A percentile compares a stretch with the other conserved stretches of the same genome.
These are phyloP conservation scores for Leishmania tropica DNA, from an alignment of 208 protist species.

Conservation along the genomic window DNA sequence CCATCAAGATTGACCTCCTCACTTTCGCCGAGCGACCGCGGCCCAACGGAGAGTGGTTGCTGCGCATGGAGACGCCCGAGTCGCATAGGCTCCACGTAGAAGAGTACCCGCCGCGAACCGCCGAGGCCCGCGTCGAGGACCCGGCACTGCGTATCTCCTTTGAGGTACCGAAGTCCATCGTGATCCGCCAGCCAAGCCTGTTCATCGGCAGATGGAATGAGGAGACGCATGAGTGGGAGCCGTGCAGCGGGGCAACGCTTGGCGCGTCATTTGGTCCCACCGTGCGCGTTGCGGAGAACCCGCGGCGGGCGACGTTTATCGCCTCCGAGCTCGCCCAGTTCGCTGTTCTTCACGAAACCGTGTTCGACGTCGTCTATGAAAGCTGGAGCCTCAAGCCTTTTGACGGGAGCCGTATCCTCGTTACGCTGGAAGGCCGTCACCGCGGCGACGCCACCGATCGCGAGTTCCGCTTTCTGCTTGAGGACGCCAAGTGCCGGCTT, in stretches of 20 bases:
- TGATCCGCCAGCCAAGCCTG: constrained; percentile 79
- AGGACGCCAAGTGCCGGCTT: constrained; percentile 81
- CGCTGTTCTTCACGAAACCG: constrained; percentile 90
- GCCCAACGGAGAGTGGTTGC: constrained; percentile 74
- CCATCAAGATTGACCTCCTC: constrained; percentile 86
- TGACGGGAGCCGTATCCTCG: constrained; percentile 66
- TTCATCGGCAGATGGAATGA: constrained; percentile 87
- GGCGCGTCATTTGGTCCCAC: constrained; percentile 42
- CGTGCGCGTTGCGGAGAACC: constrained; percentile 34
- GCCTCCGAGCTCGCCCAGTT: constrained; percentile 83
- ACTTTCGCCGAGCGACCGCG: constrained; percentile 80
- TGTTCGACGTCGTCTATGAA: constrained; percentile 91
- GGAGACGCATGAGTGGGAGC: constrained; percentile 76
- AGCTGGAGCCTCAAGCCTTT: constrained; percentile 80
- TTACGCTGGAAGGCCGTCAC: constrained; percentile 76
- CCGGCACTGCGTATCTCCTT: constrained; percentile 83
- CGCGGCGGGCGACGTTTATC: constrained; percentile 65
- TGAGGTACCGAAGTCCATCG: constrained; percentile 78
- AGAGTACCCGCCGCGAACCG: constrained; percentile 74
- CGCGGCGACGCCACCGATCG: constrained; percentile 85
- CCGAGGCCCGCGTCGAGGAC: constrained; percentile 64
- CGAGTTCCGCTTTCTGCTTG: constrained; percentile 84
- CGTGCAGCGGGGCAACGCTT: constrained; percentile 76
- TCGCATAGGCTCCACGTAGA: constrained; percentile 73
- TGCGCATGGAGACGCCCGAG: constrained; percentile 69